Percentiles rank a stretch among this genome's conserved stretches.
Conservation (phyloP, 306 rosid species). For the Corylus heterophylla region DNA sequence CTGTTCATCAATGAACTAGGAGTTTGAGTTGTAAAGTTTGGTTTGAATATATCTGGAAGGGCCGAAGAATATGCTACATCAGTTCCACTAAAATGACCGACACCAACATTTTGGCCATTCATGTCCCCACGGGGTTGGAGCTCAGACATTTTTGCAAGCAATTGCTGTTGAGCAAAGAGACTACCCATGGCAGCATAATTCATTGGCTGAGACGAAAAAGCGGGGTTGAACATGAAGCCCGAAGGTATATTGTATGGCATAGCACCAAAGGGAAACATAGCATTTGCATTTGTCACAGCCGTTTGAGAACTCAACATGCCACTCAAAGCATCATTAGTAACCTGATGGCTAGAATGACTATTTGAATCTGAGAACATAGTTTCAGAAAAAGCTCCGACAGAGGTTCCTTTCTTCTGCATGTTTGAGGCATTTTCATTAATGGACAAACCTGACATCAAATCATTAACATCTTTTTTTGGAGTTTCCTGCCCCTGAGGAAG, state of each 20-base stretch:
- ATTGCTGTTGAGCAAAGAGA: conserved; percentile 79
- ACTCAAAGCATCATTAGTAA: conserved; percentile 42
- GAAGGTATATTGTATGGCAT: conserved; percentile 59
- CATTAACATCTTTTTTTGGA: conserved; percentile 40
- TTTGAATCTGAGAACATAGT: conserved; percentile 53
- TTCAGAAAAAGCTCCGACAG: conserved; percentile 43
- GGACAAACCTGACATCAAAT: conserved; percentile 70
- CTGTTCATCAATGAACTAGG: conserved; percentile 59
- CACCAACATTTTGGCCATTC: conserved; percentile 52
- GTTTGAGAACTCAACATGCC: conserved; percentile 61
- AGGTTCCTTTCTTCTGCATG: conserved; percentile 47
- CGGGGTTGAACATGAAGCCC: conserved; percentile 69
- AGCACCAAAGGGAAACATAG: conserved; percentile 59
- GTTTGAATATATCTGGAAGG: conserved; percentile 85
- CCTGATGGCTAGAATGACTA: conserved; percentile 34
- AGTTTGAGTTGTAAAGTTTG: conserved; percentile 58
- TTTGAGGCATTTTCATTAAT: conserved; percentile 52
- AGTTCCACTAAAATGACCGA: conserved; percentile 50
- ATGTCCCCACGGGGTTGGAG: conserved; percentile 69
- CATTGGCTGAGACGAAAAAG: conserved; percentile 72
- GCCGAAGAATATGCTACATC: conserved; percentile 52
- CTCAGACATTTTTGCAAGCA: conserved; percentile 80
- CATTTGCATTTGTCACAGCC: conserved; percentile 51
- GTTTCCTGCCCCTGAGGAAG: conserved; percentile 43
- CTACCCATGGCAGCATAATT: conserved; percentile 72